phyloP scores from a whole-genome alignment of 495 filamentous ascomycete genomes.

The Staphylotrichum longicolle region DNA sequence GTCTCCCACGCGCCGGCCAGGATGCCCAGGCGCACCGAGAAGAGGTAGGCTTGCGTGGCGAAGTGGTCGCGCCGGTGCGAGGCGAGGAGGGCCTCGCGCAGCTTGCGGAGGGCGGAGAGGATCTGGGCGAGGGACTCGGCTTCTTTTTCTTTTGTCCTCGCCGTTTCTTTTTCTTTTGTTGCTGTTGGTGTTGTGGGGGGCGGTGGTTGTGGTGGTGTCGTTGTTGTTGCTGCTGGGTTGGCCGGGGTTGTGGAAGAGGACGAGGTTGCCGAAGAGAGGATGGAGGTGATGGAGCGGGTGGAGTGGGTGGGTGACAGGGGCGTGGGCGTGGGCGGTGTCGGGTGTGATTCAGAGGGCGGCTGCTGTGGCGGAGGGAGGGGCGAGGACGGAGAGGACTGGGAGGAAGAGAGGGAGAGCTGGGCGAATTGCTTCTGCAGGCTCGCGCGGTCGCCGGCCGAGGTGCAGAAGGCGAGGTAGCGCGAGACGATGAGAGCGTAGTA shows the following conservation, averaged over 20 bases:
- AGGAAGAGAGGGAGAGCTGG: conserved; percentile 50
- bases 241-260: too few species aligned
- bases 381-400: conserved; percentile 3
- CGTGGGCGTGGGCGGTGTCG: not conserved
- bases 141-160: conserved; percentile 10
- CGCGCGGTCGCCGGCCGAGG: conserved; percentile 59
- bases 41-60: conserved; percentile 67
- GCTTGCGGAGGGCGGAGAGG: conserved; percentile 77
- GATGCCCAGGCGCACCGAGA: conserved; percentile 80
- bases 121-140: conserved; percentile 32
- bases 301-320: too few species aligned
- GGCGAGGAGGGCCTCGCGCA: conserved; percentile 83
- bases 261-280: too few species aligned
- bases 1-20: conserved; percentile 76
- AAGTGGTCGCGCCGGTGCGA: conserved; percentile 66
- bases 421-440: conserved; percentile 72
- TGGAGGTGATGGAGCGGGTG: too few species aligned
- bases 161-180: not conserved
- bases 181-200: not conserved
- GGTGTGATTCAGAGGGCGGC: conserved; percentile 4
- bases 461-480: conserved; percentile 85
- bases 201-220: conserved; percentile 7
- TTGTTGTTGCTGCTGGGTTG: conserved; percentile 14
- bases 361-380: conserved; percentile 4
- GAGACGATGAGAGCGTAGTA: conserved; percentile 85